Conservation (phyloP, 768 basidiomycete species). For the Podaxis pistillaris region DNA sequence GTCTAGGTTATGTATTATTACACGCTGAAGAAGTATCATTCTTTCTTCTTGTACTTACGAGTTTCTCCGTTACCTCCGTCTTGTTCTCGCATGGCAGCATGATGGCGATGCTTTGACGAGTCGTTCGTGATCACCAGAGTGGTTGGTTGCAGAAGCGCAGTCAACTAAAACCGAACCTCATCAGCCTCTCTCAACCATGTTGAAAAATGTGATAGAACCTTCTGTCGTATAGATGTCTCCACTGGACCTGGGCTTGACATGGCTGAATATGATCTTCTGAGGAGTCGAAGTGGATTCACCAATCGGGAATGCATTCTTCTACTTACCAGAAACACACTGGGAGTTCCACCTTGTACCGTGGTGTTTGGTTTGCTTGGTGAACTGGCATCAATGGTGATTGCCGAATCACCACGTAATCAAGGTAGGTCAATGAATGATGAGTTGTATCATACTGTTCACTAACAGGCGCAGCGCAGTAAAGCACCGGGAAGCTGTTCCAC, state of each 20-base stretch:
- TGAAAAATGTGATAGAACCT: constrained; percentile 36
- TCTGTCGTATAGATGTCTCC: constrained; percentile 58
- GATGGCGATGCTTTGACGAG: constrained; percentile 84
- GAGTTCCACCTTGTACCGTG: background rate
- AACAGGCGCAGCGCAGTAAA: no score
- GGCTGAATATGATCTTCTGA: constrained; percentile 5
- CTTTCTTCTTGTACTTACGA: constrained; percentile 51
- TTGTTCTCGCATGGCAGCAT: constrained; percentile 74
- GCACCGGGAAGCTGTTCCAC: no score
- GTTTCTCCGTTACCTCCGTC: constrained; percentile 74
- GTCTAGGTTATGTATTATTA: constrained; percentile 42
- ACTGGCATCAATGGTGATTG: constrained; percentile 1
- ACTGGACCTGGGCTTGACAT: constrained; percentile 42
- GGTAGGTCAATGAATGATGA: no score
- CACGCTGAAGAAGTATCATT: background rate
- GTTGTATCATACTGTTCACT: no score
- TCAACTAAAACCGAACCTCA: constrained; percentile 46
- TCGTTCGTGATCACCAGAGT: constrained; percentile 73
- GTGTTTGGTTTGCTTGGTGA: constrained; percentile 7
- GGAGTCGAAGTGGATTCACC: constrained; percentile 12
- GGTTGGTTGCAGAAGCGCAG: constrained; percentile 55
- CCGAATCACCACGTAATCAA: background rate
- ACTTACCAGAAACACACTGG: background rate
- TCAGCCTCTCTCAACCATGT: constrained; percentile 13
- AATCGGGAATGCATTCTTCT: constrained; percentile 11